Conservation (phyloP, 73 alveolate genomes). For the Tetrahymena thermophila region DNA sequence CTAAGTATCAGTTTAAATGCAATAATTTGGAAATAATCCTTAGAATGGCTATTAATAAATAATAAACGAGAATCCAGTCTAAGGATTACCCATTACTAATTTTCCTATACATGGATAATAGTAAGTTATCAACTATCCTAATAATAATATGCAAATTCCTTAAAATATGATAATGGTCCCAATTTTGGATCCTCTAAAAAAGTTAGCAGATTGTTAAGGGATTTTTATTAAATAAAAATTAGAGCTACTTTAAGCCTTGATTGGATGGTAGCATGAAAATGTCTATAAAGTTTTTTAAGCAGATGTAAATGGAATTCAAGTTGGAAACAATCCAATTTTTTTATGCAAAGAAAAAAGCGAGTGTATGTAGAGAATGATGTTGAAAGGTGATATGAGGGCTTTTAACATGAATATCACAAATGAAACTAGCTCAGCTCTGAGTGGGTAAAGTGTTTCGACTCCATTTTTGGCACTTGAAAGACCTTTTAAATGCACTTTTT, state of each 20-base stretch:
- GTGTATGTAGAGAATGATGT: not conserved
- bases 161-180: not conserved
- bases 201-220: not conserved
- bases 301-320: not conserved
- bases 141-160: not conserved
- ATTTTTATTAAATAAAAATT: too few relatives aligned
- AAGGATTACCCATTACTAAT: not conserved
- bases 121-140: not conserved
- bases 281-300: not conserved
- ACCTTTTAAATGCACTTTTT: not conserved
- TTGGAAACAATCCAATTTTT: not conserved
- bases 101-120: not conserved
- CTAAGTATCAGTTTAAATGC: not conserved
- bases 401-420: not conserved
- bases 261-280: not conserved
- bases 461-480: not conserved
- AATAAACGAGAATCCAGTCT: not conserved
- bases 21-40: not conserved
- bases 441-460: not conserved
- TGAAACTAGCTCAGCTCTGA: not conserved
- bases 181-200: not conserved
- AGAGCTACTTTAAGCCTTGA: not conserved
- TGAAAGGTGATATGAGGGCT: not conserved
- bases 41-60: not conserved
- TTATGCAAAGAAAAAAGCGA: not conserved